Evolutionary conservation across 2,329 filamentous ascomycete genomes (phyloP), one percentile per base, ranked within the genome.

Genomic region (Tolypocladium sp.): DNA sequence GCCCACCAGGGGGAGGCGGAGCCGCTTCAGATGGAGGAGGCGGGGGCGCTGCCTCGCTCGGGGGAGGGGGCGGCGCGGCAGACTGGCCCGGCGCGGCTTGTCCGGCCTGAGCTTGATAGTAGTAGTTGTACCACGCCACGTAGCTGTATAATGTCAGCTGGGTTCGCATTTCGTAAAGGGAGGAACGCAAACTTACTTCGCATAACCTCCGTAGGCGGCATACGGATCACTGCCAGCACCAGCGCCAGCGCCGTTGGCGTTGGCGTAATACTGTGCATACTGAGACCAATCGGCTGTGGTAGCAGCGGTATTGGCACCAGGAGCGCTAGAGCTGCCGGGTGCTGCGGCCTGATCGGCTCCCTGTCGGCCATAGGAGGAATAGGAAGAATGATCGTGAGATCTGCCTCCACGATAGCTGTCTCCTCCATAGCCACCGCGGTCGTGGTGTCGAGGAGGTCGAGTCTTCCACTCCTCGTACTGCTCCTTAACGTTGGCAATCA

Each of bases 381-480:
- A 68, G 15, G 63, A 69, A 37, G 69, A 66, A 37, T 67, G 61
- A 52, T 63, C 69, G 54, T 71, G 66, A 37, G 59, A 52, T 33
- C 59, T 59, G 49, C 57, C 49, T 5, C 73, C 58, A 67, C 66
- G 64, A 54, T 66, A 63, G 20, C 69, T 66, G 57, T 71, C 62
- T 37, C 66, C 61, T 51, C 58, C 73, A 67, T 71, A 70, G 56
- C 70, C 70, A 15, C 70, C 69, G 66, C 74, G 69, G 65, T 80
- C 83, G 65, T 84, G 87, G 53, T 76, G 76, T 56, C 88, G 87
- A 62, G 87, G 89, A 20, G 89, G 89, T 9, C 90, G 86, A 65
- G 85, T 85, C 76, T 97, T 97, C 80, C 93, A 96, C 54, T 88
- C 86, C 70, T 97, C 89, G 71, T 97, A 97, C 71, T 96, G 89